These are phyloP conservation scores for Rhypophila decipiens DNA, from an alignment of 495 filamentous ascomycete species.

Conservation along the genomic window DNA sequence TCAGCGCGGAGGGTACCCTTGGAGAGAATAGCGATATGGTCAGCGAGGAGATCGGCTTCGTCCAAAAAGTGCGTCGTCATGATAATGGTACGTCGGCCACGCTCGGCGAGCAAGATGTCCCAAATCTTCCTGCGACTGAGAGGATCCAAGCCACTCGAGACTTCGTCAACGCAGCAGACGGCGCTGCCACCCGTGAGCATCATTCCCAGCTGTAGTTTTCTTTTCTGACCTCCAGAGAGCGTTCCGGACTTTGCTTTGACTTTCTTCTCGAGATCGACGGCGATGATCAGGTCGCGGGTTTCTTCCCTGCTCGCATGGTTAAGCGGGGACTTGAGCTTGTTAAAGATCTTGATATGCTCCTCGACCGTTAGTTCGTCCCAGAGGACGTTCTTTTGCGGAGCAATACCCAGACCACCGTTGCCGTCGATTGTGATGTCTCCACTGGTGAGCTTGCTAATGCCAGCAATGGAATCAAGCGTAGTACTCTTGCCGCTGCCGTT, in stretches of 20 bases:
- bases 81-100: conserved; percentile 71
- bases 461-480: conserved; percentile 78
- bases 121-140: conserved; percentile 77
- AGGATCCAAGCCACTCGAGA: conserved; percentile 76
- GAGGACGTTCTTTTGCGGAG: conserved; percentile 83
- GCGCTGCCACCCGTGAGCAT: conserved; percentile 83
- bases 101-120: conserved; percentile 78
- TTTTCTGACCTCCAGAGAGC: conserved; percentile 80
- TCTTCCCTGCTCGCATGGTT: conserved; percentile 46
- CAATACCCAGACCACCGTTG: conserved; percentile 74
- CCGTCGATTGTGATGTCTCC: conserved; percentile 67
- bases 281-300: conserved; percentile 51
- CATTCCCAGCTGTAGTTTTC: conserved; percentile 87
- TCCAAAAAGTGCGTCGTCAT: conserved; percentile 82
- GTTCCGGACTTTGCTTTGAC: conserved; percentile 57
- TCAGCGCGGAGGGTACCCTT: conserved; percentile 64
- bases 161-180: conserved; percentile 85
- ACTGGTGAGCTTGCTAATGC: conserved; percentile 61
- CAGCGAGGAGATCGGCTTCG: conserved; percentile 69
- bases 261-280: conserved; percentile 68
- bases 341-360: conserved; percentile 76
- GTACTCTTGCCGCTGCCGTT: conserved; percentile 87
- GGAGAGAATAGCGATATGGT: conserved; percentile 71
- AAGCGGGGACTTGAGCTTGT: conserved; percentile 60
- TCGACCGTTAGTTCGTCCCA: conserved; percentile 78